Evolutionary conservation across 129 eudicot species (phyloP), one percentile per base, ranked within the genome.

Genomic region (Centrapalus pauciflorus): DNA sequence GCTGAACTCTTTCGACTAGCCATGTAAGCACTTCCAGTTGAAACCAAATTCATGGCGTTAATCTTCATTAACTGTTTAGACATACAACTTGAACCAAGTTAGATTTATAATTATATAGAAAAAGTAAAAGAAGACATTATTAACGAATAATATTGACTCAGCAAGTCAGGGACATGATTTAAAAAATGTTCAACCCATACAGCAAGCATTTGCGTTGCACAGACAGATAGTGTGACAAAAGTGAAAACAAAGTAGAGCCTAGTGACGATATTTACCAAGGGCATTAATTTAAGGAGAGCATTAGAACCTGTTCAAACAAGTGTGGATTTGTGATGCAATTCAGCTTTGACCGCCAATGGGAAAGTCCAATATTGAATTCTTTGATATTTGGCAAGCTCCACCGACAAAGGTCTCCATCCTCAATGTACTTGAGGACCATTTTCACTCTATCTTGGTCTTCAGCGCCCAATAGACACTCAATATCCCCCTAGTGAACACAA

Each of bases 271-370:
- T 16, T 59, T 25, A 72, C 20, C 17, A 12, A 60, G 35, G 55
- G 33, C 38, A 63, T 7, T 23, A 40, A 20, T 5, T 29, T 10
- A 5, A 50, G 3, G 38, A 50, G 54, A 52, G 48, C 45, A 54
- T 19, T 38, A 66, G 29, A n/a, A 90, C 97, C 96, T 90, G 95
- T 32, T 90, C 77, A 72, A 58, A 90, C 81, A 90, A 66, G 71
- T 60, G 73, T 5, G 83, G 81, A 82, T 90, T 90, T 57, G 83
- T 84, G 72, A 87, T 65, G 92, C 86, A 90, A 71, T 87, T 90
- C 80, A 90, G 63, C 71, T 85, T 81, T 35, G 97, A 83, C 45
- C 83, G 89, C 87, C 84, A 90, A 61, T 74, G 73, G 34, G 81
- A 55, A 10, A 90, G 80, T 20, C 96, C 97, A 14, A 85, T 69